phyloP scores from a whole-genome alignment of 2,329 filamentous ascomycete genomes.

The Allantophomopsis lycopodina region DNA sequence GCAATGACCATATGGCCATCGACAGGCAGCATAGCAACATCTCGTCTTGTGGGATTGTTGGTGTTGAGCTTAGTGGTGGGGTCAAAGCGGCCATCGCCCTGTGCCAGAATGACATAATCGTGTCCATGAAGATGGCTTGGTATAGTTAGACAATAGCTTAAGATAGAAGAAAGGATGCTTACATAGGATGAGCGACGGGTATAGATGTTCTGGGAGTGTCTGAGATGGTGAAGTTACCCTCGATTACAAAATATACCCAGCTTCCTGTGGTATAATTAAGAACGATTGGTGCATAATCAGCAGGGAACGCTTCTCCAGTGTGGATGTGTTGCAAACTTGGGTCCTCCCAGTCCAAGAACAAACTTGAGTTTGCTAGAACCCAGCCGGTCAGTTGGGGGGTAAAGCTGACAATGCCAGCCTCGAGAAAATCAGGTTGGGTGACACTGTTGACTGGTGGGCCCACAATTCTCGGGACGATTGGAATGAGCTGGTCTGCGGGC shows the following conservation, averaged over 20 bases:
- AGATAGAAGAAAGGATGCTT: constrained; percentile 2
- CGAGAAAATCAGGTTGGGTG: too few relatives aligned
- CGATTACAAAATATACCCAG: constrained; percentile 17
- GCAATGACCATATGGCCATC: constrained; percentile 33
- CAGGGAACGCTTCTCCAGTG: constrained; percentile 8
- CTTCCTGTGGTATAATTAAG: constrained; percentile 6
- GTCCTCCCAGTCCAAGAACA: constrained; percentile 30
- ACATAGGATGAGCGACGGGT: constrained; percentile 24
- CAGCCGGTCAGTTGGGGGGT: constrained; percentile 14
- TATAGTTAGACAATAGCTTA: too few relatives aligned
- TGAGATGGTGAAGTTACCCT: constrained; percentile 8
- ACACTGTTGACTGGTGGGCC: constrained; percentile 1
- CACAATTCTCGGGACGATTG: constrained; percentile 11
- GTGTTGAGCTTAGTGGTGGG: constrained; percentile 11
- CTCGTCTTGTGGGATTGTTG: constrained; percentile 33
- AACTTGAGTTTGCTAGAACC: constrained; percentile 30
- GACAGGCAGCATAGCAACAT: constrained; percentile 29
- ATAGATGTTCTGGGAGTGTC: too few relatives aligned
- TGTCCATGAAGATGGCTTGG: constrained; percentile 32
- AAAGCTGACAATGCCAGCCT: too few relatives aligned
- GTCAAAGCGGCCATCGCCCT: constrained; percentile 23
- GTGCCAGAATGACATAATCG: constrained; percentile 30
- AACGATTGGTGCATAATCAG: too few relatives aligned
- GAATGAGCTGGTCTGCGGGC: constrained; percentile 10
- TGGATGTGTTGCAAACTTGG: constrained; percentile 26